Evolutionary conservation across 805 yeast genomes (phyloP).

Genomic region (Millerago galiae): DNA sequence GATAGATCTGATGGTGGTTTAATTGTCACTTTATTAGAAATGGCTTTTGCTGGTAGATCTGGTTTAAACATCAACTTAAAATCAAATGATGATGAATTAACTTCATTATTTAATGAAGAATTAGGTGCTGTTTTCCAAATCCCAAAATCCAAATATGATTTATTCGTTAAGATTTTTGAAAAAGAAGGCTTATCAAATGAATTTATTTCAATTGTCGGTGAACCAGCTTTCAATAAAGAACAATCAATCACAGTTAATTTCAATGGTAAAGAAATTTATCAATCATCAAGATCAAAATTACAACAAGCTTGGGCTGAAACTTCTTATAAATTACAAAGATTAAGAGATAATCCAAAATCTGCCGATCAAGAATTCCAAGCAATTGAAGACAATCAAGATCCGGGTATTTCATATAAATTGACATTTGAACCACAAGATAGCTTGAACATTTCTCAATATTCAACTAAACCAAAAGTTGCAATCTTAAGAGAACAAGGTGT

Average conservation of each 20-base stretch:
- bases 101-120: conserved; percentile 82
- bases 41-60: conserved; percentile 94
- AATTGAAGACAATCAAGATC: conserved; percentile 75
- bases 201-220: conserved; percentile 59
- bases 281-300: conserved; percentile 56
- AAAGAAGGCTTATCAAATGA: conserved; percentile 51
- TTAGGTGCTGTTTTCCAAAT: conserved; percentile 96
- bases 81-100: conserved; percentile 34
- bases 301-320: conserved; percentile 86
- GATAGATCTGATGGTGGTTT: conserved; percentile 97
- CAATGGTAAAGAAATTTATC: conserved; percentile 41
- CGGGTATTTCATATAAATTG: conserved; percentile 80
- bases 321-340: conserved; percentile 80
- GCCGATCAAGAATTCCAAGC: conserved; percentile 80
- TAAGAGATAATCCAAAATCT: conserved; percentile 90
- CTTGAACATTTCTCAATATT: conserved; percentile 31
- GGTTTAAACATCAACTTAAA: conserved; percentile 60
- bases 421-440: conserved; percentile 58
- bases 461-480: conserved; percentile 78
- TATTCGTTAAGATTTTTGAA: conserved; percentile 50
- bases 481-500: conserved; percentile 98
- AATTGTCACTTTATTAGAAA: conserved; percentile 76
- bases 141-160: conserved; percentile 40
- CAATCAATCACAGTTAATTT: conserved; percentile 43
- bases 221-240: conserved; percentile 51